Conservation (phyloP, 1,284 basidiomycete genomes). For the Cryptococcus depauperatus region DNA sequence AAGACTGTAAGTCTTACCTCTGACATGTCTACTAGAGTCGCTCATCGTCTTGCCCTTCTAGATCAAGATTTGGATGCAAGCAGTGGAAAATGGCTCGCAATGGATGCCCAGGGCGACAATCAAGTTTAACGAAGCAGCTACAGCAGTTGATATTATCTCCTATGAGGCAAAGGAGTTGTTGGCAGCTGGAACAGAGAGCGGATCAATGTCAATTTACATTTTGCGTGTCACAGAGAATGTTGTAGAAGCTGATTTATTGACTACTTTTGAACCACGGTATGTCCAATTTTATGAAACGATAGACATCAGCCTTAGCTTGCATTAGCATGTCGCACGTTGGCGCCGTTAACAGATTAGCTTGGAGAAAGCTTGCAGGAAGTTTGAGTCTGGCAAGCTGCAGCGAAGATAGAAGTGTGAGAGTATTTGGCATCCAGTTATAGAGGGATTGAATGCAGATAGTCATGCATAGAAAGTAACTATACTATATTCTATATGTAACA, state of each 20-base stretch:
- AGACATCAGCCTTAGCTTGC: neutral
- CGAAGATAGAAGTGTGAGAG: constrained; percentile 45
- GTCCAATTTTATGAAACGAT: constrained; percentile 4
- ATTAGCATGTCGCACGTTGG: constrained; percentile 39
- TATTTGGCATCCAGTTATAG: constrained; percentile 18
- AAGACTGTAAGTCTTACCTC: constrained; percentile 62
- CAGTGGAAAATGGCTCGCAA: constrained; percentile 3
- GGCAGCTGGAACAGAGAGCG: constrained; percentile 45
- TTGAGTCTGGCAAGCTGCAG: constrained; percentile 43
- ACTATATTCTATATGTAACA: too few relatives aligned
- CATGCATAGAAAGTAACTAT: too few relatives aligned
- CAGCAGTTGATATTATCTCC: constrained; percentile 34
- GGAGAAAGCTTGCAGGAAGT: constrained; percentile 9
- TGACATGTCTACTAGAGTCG: too few relatives aligned
- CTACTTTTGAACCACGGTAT: constrained; percentile 16
- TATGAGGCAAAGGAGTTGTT: constrained; percentile 17
- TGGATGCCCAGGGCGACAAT: constrained; percentile 26
- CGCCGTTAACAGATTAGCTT: constrained; percentile 42
- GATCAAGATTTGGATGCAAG: constrained; percentile 35
- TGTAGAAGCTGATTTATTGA: constrained; percentile 7
- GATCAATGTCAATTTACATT: constrained; percentile 33
- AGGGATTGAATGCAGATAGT: neutral
- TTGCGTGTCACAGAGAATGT: constrained; percentile 7
- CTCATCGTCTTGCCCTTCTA: too few relatives aligned
- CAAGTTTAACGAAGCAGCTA: constrained; percentile 42